Evolutionary conservation across 169 alveolate species (phyloP), one percentile per base, ranked within the genome.

Genomic region (Cyclospora cayetanensis): DNA sequence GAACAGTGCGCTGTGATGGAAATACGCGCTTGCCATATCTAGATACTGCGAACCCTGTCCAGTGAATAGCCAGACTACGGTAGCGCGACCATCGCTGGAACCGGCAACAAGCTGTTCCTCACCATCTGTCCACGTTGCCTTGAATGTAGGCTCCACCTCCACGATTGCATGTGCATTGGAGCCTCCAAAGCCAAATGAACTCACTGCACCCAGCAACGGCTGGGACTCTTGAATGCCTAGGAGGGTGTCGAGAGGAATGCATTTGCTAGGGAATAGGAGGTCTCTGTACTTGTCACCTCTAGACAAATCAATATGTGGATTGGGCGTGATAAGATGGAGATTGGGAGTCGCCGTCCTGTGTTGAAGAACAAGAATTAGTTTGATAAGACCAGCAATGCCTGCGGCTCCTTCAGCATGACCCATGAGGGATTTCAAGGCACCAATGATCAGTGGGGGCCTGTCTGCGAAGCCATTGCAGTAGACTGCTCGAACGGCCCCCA

Each of bases 401-500:
- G 95, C 94, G 27, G 96, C 95, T 52, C 96, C 96, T 60, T 92
- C 95, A 27, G 93, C 27, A 70, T 93, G 95, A 9, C 95, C 95
- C n/a, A 92, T 91, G 82, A 85, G 87, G 35, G 94, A 66, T 43
- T 90, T 94, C 52, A 92, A 25, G 34, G 96, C 90, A n/a, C 95
- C 94, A 29, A 94, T 77, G 41, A 94, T 76, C 1, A 94, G 94
- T 15, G 95, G 95, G 0, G 87, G 27, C 46, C 42, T 35, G 31
- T 41, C 65, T 3, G 35, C 70, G 20, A 76, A 43, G n/a, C 35
- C 52, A 22, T 65, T 55, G 70, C 91, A 83, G 50, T 90, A 94
- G 20, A 94, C 96, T n/a, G 92, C 92, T 39, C 72, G 90, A 43
- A 95, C 34, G 11, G 96, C 96, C 31, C 94, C 93, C 39, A 93